Evolutionary conservation across 306 rosid genomes (phyloP).

Genomic region (Cucurbita pepo): DNA sequence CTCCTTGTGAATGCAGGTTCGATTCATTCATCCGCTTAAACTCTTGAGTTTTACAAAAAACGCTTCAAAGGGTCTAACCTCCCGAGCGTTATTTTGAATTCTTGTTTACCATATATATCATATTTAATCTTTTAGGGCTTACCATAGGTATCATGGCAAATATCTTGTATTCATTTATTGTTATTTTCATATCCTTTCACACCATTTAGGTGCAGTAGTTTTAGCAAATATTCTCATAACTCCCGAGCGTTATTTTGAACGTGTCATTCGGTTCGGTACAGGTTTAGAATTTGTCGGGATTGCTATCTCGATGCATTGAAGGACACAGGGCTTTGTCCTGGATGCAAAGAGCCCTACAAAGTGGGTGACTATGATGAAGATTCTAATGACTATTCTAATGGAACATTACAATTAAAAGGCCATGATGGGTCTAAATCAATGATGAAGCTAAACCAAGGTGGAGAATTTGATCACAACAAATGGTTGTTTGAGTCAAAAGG

Average conservation of each 20-base stretch:
- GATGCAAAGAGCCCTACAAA: slow-evolving; percentile 72
- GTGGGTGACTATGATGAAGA: slow-evolving; percentile 43
- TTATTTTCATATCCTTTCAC: too few species aligned
- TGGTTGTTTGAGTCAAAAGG: slow-evolving; percentile 86
- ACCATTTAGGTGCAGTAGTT: too few species aligned
- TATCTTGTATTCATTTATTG: too few species aligned
- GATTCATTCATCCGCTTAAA: background rate
- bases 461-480: slow-evolving; percentile 80
- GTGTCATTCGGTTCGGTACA: background rate
- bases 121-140: too few species aligned
- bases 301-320: slow-evolving; percentile 70
- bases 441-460: slow-evolving; percentile 67
- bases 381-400: slow-evolving; percentile 14
- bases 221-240: too few species aligned
- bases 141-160: too few species aligned
- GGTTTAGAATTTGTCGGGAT: slow-evolving; percentile 88
- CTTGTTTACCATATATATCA: too few species aligned
- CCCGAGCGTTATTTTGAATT: too few species aligned
- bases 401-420: slow-evolving; percentile 42
- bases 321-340: slow-evolving; percentile 56
- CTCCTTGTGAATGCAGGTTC: slow-evolving; percentile 87
- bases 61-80: too few species aligned
- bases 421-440: slow-evolving; percentile 56
- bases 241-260: too few species aligned
- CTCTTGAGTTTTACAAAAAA: background rate